Evolutionary conservation across 2,329 filamentous ascomycete species (phyloP).

Genomic region (Trichoderma endophyticum): DNA sequence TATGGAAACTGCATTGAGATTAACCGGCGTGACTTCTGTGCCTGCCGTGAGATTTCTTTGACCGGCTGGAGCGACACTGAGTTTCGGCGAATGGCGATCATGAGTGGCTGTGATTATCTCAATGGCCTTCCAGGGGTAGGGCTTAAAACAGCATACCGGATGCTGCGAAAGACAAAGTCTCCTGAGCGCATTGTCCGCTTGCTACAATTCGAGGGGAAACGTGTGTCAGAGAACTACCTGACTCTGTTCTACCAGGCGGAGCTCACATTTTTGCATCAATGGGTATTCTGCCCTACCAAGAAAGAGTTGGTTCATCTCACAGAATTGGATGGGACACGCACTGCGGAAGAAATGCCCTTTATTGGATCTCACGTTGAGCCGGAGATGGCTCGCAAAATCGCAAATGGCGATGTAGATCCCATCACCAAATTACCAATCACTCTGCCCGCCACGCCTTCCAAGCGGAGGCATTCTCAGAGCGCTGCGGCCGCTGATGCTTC

Average conservation of each 20-base stretch:
- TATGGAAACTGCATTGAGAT: constrained; percentile 93
- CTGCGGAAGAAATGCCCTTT: constrained; percentile 70
- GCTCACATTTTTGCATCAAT: constrained; percentile 88
- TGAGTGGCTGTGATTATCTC: constrained; percentile 97
- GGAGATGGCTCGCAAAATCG: constrained; percentile 68
- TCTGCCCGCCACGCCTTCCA: constrained; percentile 41
- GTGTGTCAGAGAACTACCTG: constrained; percentile 77
- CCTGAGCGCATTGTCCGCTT: constrained; percentile 78
- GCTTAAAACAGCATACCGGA: constrained; percentile 86
- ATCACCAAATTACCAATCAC: constrained; percentile 72
- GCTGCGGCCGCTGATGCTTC: constrained; percentile 23
- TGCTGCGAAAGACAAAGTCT: constrained; percentile 85
- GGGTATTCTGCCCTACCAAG: constrained; percentile 80
- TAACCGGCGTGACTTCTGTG: constrained; percentile 81
- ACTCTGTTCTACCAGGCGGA: constrained; percentile 82
- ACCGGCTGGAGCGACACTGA: constrained; percentile 89
- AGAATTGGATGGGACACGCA: constrained; percentile 58
- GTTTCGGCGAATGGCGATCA: constrained; percentile 91
- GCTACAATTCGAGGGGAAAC: constrained; percentile 86
- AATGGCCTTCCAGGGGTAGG: constrained; percentile 80
- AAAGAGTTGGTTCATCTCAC: constrained; percentile 74
- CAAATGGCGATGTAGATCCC: constrained; percentile 79
- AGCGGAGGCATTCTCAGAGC: constrained; percentile 41
- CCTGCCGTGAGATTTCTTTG: constrained; percentile 82
- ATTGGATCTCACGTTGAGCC: constrained; percentile 73